A percentile compares a stretch with the other conserved stretches of the same genome.
Conservation (phyloP, 2,329 filamentous ascomycete genomes). For the Colletotrichum limetticola region DNA sequence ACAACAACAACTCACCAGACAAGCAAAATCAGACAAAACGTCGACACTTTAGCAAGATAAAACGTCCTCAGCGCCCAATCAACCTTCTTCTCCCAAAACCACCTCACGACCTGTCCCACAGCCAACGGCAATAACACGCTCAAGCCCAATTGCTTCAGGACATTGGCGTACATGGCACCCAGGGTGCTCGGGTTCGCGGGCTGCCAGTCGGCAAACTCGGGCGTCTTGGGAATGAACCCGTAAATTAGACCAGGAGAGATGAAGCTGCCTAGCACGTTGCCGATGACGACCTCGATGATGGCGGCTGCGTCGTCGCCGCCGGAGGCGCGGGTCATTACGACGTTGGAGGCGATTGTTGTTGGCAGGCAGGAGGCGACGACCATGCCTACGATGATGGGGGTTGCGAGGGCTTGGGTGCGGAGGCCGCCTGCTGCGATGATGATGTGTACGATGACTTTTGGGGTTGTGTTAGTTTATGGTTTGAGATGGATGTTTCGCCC, state of each 20-base stretch:
- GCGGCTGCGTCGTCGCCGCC: conserved; percentile 74
- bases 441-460: conserved; percentile 56
- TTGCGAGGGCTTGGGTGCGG: conserved; percentile 67
- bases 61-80: conserved; percentile 64
- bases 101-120: conserved; percentile 69
- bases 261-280: conserved; percentile 76
- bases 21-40: conserved; percentile 57
- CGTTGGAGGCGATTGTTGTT: conserved; percentile 78
- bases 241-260: conserved; percentile 72
- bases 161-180: conserved; percentile 70
- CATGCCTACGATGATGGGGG: conserved; percentile 74
- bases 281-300: conserved; percentile 76
- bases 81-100: conserved; percentile 60
- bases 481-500: neutral
- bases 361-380: conserved; percentile 75
- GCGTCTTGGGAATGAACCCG: conserved; percentile 64
- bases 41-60: conserved; percentile 61
- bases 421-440: conserved; percentile 58
- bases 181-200: conserved; percentile 63
- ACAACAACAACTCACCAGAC: conserved; percentile 53
- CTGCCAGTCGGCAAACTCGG: conserved; percentile 67
- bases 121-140: conserved; percentile 73
- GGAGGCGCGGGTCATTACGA: conserved; percentile 77
- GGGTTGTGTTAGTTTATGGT: neutral
- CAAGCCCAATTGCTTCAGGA: conserved; percentile 75